Conservation (phyloP, 352 stramenopile species). For the Phytophthora sp. region DNA sequence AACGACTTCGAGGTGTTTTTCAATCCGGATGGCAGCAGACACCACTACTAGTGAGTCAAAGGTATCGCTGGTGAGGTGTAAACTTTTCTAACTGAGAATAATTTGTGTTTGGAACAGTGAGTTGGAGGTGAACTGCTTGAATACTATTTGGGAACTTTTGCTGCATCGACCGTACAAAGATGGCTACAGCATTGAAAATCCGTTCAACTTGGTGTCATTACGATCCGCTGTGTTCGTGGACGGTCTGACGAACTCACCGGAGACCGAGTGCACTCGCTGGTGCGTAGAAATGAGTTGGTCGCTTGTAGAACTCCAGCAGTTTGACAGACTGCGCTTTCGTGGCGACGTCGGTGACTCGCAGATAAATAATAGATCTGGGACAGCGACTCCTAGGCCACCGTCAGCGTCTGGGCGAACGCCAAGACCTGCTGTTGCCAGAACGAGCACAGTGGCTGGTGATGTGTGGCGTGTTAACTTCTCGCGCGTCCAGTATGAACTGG, state of each 20-base stretch:
- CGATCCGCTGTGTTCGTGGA: conserved; percentile 66
- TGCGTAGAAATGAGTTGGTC: conserved; percentile 84
- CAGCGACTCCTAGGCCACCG: conserved; percentile 23
- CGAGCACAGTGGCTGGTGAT: conserved; percentile 37
- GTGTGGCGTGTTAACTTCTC: conserved; percentile 92
- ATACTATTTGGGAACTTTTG: conserved; percentile 92
- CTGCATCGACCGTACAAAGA: conserved; percentile 90
- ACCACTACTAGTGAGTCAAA: conserved; percentile 86
- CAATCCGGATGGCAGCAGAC: conserved; percentile 78
- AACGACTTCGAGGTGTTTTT: conserved; percentile 95
- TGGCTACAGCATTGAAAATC: conserved; percentile 80
- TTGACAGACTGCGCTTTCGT: conserved; percentile 50
- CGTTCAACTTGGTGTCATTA: conserved; percentile 61
- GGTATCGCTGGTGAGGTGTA: not conserved
- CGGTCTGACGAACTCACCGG: conserved; percentile 75
- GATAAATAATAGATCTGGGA: not conserved
- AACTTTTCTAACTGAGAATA: not conserved
- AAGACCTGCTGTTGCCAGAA: conserved; percentile 16
- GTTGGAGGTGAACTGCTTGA: conserved; percentile 92
- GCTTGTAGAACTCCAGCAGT: conserved; percentile 69
- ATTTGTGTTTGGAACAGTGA: conserved; percentile 54
- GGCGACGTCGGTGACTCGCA: not conserved
- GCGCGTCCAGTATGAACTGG: conserved; percentile 83
- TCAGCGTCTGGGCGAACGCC: not conserved
- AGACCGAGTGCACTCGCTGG: conserved; percentile 71